Evolutionary conservation across 169 alveolate species (phyloP).

Genomic region (Plasmodium gonderi): DNA sequence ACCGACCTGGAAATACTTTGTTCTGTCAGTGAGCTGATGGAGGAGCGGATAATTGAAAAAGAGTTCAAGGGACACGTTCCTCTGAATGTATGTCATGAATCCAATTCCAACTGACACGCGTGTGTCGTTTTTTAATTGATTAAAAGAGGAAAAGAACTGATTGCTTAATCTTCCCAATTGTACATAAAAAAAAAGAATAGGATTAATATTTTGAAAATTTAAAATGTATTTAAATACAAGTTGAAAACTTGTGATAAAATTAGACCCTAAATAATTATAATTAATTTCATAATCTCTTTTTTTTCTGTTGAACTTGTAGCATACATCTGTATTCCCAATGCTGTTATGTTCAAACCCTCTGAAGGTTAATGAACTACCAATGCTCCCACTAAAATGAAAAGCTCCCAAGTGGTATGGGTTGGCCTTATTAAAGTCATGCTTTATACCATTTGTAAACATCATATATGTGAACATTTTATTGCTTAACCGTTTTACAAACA

Average conservation of each 20-base stretch:
- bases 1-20: slow-evolving; percentile 68
- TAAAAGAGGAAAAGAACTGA: slow-evolving; percentile 14
- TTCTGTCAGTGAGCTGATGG: slow-evolving; percentile 18
- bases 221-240: slow-evolving; percentile 39
- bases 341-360: slow-evolving; percentile 56
- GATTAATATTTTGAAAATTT: slow-evolving; percentile 35
- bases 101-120: slow-evolving; percentile 57
- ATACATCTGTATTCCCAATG: slow-evolving; percentile 23
- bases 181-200: slow-evolving; percentile 41
- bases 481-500: slow-evolving; percentile 16
- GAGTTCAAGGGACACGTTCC: slow-evolving; percentile 45
- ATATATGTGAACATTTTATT: slow-evolving; percentile 25
- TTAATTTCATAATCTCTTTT: slow-evolving; percentile 9
- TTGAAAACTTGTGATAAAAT: slow-evolving; percentile 58
- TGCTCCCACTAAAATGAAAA: slow-evolving; percentile 71
- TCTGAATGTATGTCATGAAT: slow-evolving; percentile 65
- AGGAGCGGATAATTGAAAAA: slow-evolving; percentile 38
- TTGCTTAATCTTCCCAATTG: slow-evolving; percentile 53
- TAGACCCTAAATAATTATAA: slow-evolving; percentile 61
- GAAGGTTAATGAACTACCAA: slow-evolving; percentile 53
- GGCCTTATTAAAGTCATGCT: slow-evolving; percentile 6
- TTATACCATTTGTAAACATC: slow-evolving; percentile 57
- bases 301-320: slow-evolving; percentile 25
- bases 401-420: not conserved
- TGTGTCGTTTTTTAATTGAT: slow-evolving; percentile 16